Conservation (phyloP, 768 basidiomycete genomes). For the Tricholoma sp. region DNA sequence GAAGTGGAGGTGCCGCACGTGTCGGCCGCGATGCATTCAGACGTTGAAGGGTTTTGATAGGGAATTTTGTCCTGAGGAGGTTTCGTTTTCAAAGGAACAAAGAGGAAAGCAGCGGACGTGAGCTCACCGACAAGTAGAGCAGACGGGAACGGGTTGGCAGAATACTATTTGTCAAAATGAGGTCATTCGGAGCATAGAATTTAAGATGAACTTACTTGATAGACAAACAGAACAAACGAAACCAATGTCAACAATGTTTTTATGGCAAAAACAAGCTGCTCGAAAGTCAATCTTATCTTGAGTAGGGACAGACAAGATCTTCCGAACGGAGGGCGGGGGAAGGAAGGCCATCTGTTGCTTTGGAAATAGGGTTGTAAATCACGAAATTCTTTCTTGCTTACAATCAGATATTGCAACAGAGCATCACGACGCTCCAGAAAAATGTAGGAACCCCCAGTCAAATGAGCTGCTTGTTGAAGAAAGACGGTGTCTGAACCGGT, state of each 20-base stretch:
- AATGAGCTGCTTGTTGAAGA: slow-evolving; percentile 93
- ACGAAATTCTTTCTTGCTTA: slow-evolving; percentile 21
- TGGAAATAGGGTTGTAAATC: slow-evolving; percentile 1
- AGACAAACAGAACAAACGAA: slow-evolving; percentile 99
- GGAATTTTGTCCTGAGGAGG: slow-evolving; percentile 79
- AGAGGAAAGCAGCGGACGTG: slow-evolving; percentile 5
- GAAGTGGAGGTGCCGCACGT: slow-evolving; percentile 29
- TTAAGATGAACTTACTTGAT: slow-evolving; percentile 61
- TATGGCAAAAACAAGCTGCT: slow-evolving; percentile 98
- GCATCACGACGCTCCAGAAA: slow-evolving; percentile 75
- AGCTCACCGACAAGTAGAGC: slow-evolving; percentile 86
- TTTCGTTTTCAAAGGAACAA: slow-evolving; percentile 1
- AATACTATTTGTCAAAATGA: slow-evolving; percentile 56
- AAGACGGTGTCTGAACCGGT: slow-evolving; percentile 89
- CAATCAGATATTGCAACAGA: slow-evolving; percentile 89
- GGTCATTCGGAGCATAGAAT: neutral
- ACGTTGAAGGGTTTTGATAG: slow-evolving; percentile 84
- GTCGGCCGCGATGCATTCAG: slow-evolving; percentile 55
- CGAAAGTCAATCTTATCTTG: slow-evolving; percentile 96
- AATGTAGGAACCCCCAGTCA: slow-evolving; percentile 93
- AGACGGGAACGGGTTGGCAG: slow-evolving; percentile 89
- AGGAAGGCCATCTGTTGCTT: slow-evolving; percentile 71
- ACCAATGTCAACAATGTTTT: slow-evolving; percentile 92
- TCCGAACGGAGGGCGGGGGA: slow-evolving; percentile 56
- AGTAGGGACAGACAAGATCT: slow-evolving; percentile 76